These are phyloP conservation scores for Vaccinium corymbosum DNA, from an alignment of 148 eudicot species.

Conservation along the genomic window DNA sequence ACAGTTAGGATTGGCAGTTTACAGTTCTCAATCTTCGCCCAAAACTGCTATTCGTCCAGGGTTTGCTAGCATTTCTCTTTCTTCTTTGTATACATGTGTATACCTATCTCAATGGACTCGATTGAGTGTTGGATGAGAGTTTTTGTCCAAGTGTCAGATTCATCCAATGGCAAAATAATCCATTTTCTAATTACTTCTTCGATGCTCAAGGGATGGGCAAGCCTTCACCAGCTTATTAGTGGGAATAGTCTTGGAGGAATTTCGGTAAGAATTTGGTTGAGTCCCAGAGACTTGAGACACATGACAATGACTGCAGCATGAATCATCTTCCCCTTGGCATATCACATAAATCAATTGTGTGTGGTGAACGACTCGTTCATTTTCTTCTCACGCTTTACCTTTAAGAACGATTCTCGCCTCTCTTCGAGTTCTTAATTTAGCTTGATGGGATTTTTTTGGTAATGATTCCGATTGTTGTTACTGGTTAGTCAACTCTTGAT, in stretches of 20 bases:
- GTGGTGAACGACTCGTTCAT: neutral
- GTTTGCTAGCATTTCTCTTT: neutral
- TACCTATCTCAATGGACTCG: neutral
- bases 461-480: neutral
- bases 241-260: neutral
- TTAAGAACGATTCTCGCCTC: neutral
- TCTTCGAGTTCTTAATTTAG: neutral
- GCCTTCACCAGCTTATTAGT: neutral
- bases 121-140: neutral
- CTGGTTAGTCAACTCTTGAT: neutral
- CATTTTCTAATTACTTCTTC: neutral
- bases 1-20: neutral
- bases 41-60: neutral
- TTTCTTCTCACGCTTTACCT: neutral
- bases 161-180: neutral
- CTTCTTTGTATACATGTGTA: neutral
- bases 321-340: neutral
- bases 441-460: neutral
- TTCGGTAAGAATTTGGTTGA: neutral
- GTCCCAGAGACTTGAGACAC: neutral
- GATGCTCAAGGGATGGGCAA: neutral
- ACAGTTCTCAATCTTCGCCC: neutral
- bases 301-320: neutral
- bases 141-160: neutral
- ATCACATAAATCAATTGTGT: neutral